Base-by-base conservation (phyloP, 495 filamentous ascomycete genomes). In the Tetracladium setigerum region DNA sequence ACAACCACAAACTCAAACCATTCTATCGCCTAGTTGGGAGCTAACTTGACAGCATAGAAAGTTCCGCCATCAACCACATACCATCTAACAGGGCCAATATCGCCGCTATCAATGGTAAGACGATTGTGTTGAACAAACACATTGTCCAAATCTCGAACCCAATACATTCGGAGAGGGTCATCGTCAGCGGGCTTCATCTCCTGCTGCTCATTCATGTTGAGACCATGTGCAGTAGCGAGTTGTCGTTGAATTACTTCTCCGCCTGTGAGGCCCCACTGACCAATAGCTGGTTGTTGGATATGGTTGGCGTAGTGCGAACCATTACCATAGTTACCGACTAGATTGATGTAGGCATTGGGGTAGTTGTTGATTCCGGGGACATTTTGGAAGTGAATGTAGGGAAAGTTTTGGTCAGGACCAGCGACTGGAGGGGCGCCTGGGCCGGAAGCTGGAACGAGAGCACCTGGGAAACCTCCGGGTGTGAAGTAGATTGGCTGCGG, bases 131-230 rank as follows among this genome's bases (percentile, higher is more conserved):
- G 56, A 17, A 65, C 61, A 66, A 67, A 77, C 33, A 60, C 58
- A 12, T 67, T 67, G 52, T 76, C 66, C 16, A 67, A 52, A 51
- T 77, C 72, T 11, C 72, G 67, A 38, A 65, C 62, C 62, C 68
- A 70, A 50, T 75, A 78, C 60, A 72, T 62, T 42, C 73, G 72
- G 32, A 60, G 66, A 14, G 68, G 65, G 47, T 78, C 69, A 22
- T 70, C 62, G 46, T 77, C 73, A 4, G 67, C 63, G 0, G 74
- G 74, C 39, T 67, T 68, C 44, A 76, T 72, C 33, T 73, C 71
- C 61, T 76, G 72, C 11, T 69, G 64, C 50, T 71, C 65, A 41
- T 70, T 58, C 6, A 66, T 58, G 6, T 63, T 53, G 4, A 63
- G 39, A 49, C 71, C 66, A 34, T 53, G 51, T 31, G 59, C 57